Evolutionary conservation across 208 protist genomes (phyloP), one percentile per base, ranked within the genome.

Genomic region (Porcisia deanei): DNA sequence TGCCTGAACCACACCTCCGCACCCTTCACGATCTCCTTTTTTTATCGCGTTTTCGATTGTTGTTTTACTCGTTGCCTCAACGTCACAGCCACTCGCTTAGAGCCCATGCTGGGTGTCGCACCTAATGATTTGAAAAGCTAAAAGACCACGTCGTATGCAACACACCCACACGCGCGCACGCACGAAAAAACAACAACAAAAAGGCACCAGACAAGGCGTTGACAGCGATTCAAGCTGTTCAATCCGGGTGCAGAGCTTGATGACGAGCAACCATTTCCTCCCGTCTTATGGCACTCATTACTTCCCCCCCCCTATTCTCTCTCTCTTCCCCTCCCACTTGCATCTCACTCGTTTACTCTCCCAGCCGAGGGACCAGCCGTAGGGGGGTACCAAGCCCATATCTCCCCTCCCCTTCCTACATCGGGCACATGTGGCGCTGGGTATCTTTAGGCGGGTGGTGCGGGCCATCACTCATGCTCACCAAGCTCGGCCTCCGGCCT

Each of bases 401-500:
- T 37, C 18, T 25, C 9, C 43, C 3, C 43, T 54, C 41, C n/a
- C 34, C 64, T 34, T 30, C 69, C 64, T 69, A 41, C 73, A 65
- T 73, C 54, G 54, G 52, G 52, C 76, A 22, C 1, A 93, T 94
- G 90, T 84, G 90, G 67, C 88, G 91, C 2, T 95, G 86, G 89
- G 82, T 96, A 9, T 97, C 88, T 18, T 76, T 97, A 3, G 93
- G 93, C 43, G 90, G 91, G 12, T 97, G 93, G 93, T 93, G 88
- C 63, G 93, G 91, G 1, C 91, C 90, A 16, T 84, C 88, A 20
- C 84, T 95, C 6, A 91, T 95, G 85, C 85, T 97, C 12, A 76
- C 80, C 53, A 95, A 97, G 72, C 73, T 97, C 4, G 88, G 85
- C 1, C 45, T 96, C 39, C 85, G 79, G 4, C 74, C 79, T 0